These are phyloP conservation scores for Casuarina glauca DNA, from an alignment of 306 rosid genomes.

Conservation along the genomic window DNA sequence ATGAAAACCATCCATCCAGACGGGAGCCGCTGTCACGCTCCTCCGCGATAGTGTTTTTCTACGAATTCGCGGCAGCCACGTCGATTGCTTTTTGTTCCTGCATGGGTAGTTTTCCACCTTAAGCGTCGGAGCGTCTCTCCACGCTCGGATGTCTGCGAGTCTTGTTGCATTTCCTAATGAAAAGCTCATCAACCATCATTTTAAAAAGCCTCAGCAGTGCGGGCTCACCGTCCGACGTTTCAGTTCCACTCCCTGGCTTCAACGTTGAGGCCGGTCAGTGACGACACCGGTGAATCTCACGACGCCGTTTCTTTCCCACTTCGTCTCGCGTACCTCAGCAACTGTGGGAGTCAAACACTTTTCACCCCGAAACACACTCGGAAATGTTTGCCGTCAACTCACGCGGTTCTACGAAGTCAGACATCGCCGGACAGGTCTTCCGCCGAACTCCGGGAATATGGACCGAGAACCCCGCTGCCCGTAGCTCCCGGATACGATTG, in stretches of 20 bases:
- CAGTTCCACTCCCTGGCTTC: background rate
- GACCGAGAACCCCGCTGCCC: background rate
- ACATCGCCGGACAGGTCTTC: constrained; percentile 16
- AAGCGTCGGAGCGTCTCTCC: background rate
- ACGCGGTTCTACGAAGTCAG: constrained; percentile 26
- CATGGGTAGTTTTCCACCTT: background rate
- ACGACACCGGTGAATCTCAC: background rate
- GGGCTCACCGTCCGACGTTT: background rate
- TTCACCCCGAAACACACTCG: too few species aligned
- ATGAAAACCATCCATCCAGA: too few species aligned
- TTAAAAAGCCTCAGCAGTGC: background rate
- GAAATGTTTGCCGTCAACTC: constrained; percentile 51
- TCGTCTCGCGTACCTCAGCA: background rate
- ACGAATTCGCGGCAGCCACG: background rate
- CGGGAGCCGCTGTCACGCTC: background rate
- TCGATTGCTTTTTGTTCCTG: background rate
- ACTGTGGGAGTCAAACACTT: background rate
- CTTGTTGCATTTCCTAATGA: background rate
- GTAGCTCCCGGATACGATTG: constrained; percentile 15
- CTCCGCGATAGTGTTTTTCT: background rate
- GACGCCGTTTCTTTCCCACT: background rate
- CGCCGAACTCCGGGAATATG: constrained; percentile 18
- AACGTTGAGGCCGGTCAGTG: background rate
- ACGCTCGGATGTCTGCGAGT: background rate
- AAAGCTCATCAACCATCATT: background rate